Evolutionary conservation across 306 rosid genomes (phyloP).

Genomic region (Fragaria ananassa): DNA sequence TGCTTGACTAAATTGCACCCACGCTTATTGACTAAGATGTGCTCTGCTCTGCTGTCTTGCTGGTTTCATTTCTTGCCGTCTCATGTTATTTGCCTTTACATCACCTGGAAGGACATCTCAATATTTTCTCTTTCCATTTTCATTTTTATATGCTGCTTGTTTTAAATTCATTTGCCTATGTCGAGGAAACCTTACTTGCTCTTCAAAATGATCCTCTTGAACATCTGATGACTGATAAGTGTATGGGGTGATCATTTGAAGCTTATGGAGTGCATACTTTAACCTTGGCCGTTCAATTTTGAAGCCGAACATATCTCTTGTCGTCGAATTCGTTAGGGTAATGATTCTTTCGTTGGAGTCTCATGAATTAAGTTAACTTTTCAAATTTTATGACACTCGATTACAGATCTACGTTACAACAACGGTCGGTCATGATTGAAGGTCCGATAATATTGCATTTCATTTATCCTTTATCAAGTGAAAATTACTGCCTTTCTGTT

Average conservation of each 20-base stretch:
- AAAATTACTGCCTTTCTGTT: not conserved
- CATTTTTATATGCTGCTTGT: not conserved
- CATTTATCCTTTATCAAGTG: not conserved
- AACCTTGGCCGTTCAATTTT: not conserved
- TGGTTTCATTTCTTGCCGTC: not conserved
- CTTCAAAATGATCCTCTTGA: not conserved
- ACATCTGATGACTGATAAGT: not conserved
- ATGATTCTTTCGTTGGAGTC: not conserved
- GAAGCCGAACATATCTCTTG: not conserved
- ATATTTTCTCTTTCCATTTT: not conserved
- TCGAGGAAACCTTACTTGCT: not conserved
- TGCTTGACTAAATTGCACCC: conserved; percentile 17
- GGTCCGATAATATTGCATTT: not conserved
- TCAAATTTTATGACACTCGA: not conserved
- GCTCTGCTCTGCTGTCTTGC: not conserved
- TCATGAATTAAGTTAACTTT: not conserved
- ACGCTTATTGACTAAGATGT: conserved; percentile 7
- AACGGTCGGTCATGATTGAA: not conserved
- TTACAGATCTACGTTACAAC: not conserved
- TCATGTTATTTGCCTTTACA: conserved; percentile 9
- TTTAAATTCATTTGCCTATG: not conserved
- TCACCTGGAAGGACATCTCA: conserved; percentile 12
- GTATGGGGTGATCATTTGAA: not conserved
- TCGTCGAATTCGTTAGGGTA: not conserved
- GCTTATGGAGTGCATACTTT: not conserved